phyloP scores from a whole-genome alignment of 371 early-diverging fungal species.

The Synchytrium microbalum region DNA sequence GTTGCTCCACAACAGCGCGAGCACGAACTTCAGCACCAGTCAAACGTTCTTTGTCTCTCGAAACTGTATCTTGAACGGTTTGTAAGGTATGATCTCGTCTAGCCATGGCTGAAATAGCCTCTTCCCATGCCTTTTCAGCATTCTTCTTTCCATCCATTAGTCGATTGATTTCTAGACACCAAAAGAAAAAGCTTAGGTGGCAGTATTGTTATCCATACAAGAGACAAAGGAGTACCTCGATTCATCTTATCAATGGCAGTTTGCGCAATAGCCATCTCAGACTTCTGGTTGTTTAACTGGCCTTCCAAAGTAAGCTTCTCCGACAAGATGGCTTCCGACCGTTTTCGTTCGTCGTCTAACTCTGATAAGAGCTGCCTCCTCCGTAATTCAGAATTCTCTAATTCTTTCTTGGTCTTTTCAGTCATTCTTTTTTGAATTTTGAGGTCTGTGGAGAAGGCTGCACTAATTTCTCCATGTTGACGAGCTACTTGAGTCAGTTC shows the following conservation, averaged over 20 bases:
- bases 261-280: slow-evolving; percentile 32
- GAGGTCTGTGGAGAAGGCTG: slow-evolving; percentile 33
- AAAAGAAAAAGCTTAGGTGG: neutral
- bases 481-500: slow-evolving; percentile 20
- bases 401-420: slow-evolving; percentile 36
- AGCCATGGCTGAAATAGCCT: slow-evolving; percentile 39
- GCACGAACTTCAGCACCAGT: slow-evolving; percentile 16
- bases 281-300: slow-evolving; percentile 25
- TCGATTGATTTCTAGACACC: slow-evolving; percentile 25
- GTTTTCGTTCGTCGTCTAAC: slow-evolving; percentile 18
- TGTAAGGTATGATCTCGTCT: slow-evolving; percentile 40
- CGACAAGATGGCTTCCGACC: slow-evolving; percentile 22
- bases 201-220: slow-evolving; percentile 4
- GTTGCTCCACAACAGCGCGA: slow-evolving; percentile 21
- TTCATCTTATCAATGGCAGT: slow-evolving; percentile 33
- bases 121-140: slow-evolving; percentile 42
- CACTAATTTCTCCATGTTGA: slow-evolving; percentile 33
- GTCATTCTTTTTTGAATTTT: slow-evolving; percentile 40
- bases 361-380: neutral
- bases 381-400: slow-evolving; percentile 15
- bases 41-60: slow-evolving; percentile 11
- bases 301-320: slow-evolving; percentile 26
- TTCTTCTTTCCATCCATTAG: slow-evolving; percentile 18
- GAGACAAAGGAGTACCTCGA: slow-evolving; percentile 11
- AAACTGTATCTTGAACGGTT: slow-evolving; percentile 16